Evolutionary conservation across 1,284 basidiomycete species (phyloP).

Genomic region (Tilletia walkeri): DNA sequence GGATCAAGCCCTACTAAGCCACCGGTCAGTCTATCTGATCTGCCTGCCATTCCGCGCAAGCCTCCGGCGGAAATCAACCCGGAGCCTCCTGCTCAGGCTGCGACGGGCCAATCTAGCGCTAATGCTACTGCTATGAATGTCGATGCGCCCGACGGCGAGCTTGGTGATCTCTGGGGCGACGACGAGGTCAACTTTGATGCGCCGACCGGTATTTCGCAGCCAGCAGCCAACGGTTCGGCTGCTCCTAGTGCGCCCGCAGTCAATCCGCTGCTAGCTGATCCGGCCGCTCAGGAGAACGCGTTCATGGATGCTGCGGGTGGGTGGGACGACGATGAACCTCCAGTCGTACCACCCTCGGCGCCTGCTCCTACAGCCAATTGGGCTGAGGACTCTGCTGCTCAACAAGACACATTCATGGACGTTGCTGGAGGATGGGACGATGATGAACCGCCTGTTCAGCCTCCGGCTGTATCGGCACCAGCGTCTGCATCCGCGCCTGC

Average conservation of each 20-base stretch:
- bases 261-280: background rate
- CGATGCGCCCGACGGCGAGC: background rate
- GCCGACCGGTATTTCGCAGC: background rate
- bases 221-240: background rate
- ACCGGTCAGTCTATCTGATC: background rate
- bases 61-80: background rate
- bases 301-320: background rate
- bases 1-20: background rate
- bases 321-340: background rate
- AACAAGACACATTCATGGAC: no score
- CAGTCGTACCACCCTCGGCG: background rate
- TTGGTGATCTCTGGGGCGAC: background rate
- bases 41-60: constrained; percentile 1
- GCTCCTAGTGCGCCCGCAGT: no score
- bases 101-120: background rate
- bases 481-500: no score
- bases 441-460: no score
- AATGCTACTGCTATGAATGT: background rate
- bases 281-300: background rate
- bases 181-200: background rate
- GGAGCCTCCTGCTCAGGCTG: background rate
- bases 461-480: no score
- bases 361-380: background rate
- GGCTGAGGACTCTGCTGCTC: background rate
- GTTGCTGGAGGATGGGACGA: no score